Conservation (phyloP, 768 basidiomycete species). For the Mycena polygramma region DNA sequence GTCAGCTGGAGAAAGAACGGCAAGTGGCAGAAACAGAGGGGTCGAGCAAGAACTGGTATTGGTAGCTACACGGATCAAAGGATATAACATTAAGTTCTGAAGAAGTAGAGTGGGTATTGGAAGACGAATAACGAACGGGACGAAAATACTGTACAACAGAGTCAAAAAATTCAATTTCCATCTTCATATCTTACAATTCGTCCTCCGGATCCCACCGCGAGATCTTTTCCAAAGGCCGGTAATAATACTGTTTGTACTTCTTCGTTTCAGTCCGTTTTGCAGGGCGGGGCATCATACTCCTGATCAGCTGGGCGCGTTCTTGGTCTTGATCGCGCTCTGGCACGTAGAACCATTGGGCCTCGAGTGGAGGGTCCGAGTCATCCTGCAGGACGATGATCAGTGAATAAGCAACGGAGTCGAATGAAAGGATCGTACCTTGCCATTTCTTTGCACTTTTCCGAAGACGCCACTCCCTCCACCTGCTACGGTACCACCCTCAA, state of each 20-base stretch:
- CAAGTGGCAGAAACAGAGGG: background rate
- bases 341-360: slow-evolving; percentile 83
- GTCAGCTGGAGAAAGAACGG: too few relatives aligned
- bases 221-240: slow-evolving; percentile 78
- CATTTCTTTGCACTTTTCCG: slow-evolving; percentile 77
- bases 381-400: slow-evolving; percentile 51
- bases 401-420: background rate
- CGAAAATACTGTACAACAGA: slow-evolving; percentile 29
- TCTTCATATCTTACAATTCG: slow-evolving; percentile 52
- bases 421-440: slow-evolving; percentile 58
- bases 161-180: slow-evolving; percentile 21
- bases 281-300: slow-evolving; percentile 81
- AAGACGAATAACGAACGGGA: slow-evolving; percentile 6
- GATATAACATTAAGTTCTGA: slow-evolving; percentile 34
- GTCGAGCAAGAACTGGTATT: slow-evolving; percentile 14
- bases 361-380: slow-evolving; percentile 63
- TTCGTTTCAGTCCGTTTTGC: slow-evolving; percentile 83
- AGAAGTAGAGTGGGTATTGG: slow-evolving; percentile 29
- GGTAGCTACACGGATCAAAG: slow-evolving; percentile 30
- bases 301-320: slow-evolving; percentile 76
- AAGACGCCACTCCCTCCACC: slow-evolving; percentile 70
- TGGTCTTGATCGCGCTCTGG: slow-evolving; percentile 78
- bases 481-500: slow-evolving; percentile 59
- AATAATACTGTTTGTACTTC: slow-evolving; percentile 91
- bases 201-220: slow-evolving; percentile 83